Evolutionary conservation across 257 asterid species (phyloP), one percentile per base, ranked within the genome.

Genomic region (Forsythia suspensa): DNA sequence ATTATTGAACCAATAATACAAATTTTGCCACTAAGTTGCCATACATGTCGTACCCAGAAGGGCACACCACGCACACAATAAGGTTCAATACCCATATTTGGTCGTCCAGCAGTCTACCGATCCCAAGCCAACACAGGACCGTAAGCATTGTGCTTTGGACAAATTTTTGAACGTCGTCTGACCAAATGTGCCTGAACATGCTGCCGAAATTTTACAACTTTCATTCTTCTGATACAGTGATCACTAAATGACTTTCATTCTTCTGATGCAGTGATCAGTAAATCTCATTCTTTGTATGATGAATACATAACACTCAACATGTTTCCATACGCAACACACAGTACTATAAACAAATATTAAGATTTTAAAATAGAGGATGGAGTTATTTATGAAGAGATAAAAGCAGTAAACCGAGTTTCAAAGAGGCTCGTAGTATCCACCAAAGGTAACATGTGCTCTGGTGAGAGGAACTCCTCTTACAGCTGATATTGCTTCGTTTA

Each of bases 391-490:
- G 70, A 21, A 24, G 70, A 63, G 13, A 63, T 10, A 9, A 21
- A 61, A 61, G 21, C 1, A 20, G 40, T 29, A 24, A 24, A 0
- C 70, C 18, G 3, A 8, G 40, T 42, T 34, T 63, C 72, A 76
- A 13, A 20, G 75, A 65, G 82, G 61, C 34, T 91, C 93, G 61
- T 82, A 88, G 79, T 82, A 85, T 48, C 96, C 98, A 40, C 98
- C 96, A 74, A 85, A 63, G 2, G 94, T 90, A 65, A 91, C 87
- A 0, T 81, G 93, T 48, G 98, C 97, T 70, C 87, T 81, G 82
- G 74, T 80, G 0, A 86, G 51, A 0, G 92, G 83, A 21, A 79
- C 84, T 43, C 94, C 91, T 69, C 91, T 79, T 39, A 70, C 85
- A 6, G 86, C 87, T 67, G 91, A 76, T 5, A 89, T 85, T 78